Percentiles rank a stretch among this genome's conserved stretches.
These are phyloP conservation scores for Persicaria tinctoria DNA, from an alignment of 148 eudicot species.

Conservation along the genomic window DNA sequence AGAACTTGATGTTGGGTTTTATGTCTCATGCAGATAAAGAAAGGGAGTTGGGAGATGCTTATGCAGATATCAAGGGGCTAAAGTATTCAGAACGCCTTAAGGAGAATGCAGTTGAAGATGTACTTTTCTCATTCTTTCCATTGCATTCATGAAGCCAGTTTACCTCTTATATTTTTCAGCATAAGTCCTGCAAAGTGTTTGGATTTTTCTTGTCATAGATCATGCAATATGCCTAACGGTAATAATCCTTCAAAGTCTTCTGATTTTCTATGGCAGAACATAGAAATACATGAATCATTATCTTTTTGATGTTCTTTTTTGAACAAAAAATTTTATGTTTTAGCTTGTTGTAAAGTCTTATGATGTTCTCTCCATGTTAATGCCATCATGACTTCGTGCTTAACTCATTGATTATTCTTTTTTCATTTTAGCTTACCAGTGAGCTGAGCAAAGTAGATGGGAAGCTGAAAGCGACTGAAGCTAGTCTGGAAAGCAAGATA, in stretches of 20 bases:
- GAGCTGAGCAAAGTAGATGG: constrained; percentile 67
- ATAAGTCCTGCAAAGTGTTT: neutral
- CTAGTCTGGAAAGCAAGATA: constrained; percentile 86
- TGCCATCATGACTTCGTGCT: too few species aligned
- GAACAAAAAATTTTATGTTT: too few species aligned
- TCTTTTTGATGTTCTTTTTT: too few species aligned
- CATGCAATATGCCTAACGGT: too few species aligned
- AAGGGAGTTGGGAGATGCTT: constrained; percentile 79
- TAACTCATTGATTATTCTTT: constrained; percentile 7
- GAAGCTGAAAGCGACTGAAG: constrained; percentile 74
- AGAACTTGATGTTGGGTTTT: constrained; percentile 12
- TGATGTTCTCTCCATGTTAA: too few species aligned
- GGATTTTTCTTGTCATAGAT: neutral
- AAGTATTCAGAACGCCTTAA: constrained; percentile 79
- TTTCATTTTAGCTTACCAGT: constrained; percentile 46
- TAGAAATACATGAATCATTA: too few species aligned
- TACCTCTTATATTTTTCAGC: neutral
- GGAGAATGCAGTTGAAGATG: constrained; percentile 98
- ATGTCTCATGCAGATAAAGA: constrained; percentile 63
- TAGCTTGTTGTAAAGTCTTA: neutral
- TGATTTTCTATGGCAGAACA: too few species aligned
- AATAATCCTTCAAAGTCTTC: too few species aligned
- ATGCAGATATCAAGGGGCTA: constrained; percentile 74
- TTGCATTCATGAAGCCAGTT: neutral
- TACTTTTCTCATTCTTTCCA: constrained; percentile 16